These are phyloP conservation scores for Colletotrichum brevisporum DNA, from an alignment of 2,329 filamentous ascomycete genomes.

Conservation along the genomic window DNA sequence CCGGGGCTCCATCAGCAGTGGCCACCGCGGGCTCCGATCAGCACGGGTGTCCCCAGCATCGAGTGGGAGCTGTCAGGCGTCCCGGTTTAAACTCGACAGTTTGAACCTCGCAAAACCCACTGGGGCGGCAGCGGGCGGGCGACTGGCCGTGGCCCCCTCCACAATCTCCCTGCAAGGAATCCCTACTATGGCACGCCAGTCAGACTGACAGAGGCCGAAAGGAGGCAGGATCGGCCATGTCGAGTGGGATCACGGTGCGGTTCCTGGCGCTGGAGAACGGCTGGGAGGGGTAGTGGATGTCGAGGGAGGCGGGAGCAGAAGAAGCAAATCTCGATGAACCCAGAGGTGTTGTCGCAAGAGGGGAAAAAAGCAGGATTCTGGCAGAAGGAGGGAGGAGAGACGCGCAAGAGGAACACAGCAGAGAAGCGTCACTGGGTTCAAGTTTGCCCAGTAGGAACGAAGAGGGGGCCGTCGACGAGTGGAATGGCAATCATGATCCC, in stretches of 20 bases:
- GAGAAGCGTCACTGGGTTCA: too few relatives aligned
- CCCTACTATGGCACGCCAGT: background rate
- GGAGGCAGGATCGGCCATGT: constrained; percentile 30
- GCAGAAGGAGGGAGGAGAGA: too few relatives aligned
- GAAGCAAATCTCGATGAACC: constrained; percentile 1
- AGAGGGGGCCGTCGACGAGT: too few relatives aligned
- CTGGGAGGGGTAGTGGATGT: background rate
- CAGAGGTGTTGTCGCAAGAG: background rate
- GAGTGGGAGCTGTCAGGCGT: background rate
- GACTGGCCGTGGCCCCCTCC: too few relatives aligned
- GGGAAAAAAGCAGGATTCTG: background rate
- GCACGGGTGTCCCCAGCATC: constrained; percentile 25
- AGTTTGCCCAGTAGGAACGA: too few relatives aligned
- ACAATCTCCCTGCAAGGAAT: constrained; percentile 26
- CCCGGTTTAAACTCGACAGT: too few relatives aligned
- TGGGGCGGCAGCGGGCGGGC: too few relatives aligned
- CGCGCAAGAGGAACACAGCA: too few relatives aligned
- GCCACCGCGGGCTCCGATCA: constrained; percentile 22
- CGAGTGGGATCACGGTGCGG: constrained; percentile 1
- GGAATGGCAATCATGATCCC: too few relatives aligned
- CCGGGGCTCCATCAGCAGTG: constrained; percentile 12
- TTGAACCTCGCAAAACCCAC: too few relatives aligned
- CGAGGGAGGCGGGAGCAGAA: constrained; percentile 1
- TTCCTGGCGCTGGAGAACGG: constrained; percentile 1
- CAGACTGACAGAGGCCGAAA: constrained; percentile 3